Evolutionary conservation across 495 filamentous ascomycete genomes (phyloP).

Genomic region (Neurospora tetrasperma): DNA sequence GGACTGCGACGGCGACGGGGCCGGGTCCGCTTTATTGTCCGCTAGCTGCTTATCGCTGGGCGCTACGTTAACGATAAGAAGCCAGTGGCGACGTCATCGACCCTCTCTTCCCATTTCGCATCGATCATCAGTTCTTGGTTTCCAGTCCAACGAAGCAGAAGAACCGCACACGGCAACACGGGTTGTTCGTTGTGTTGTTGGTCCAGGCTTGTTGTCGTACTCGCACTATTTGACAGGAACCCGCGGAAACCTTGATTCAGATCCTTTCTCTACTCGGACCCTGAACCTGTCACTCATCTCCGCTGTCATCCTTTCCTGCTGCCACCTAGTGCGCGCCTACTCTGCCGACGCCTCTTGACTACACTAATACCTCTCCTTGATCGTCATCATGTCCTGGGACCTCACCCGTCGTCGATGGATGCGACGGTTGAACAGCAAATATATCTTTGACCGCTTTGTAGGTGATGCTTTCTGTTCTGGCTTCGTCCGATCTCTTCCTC

Average conservation of each 20-base stretch:
- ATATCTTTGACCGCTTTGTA: slow-evolving; percentile 73
- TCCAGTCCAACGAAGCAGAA: background rate
- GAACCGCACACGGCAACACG: background rate
- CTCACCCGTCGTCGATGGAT: slow-evolving; percentile 51
- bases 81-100: background rate
- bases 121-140: background rate
- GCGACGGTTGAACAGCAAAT: slow-evolving; percentile 63
- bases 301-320: background rate
- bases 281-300: background rate
- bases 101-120: background rate
- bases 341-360: background rate
- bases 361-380: background rate
- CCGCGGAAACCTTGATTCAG: background rate
- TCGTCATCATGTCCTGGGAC: slow-evolving; percentile 41
- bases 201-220: background rate
- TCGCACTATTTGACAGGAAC: background rate
- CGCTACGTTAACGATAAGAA: background rate
- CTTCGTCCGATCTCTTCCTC: slow-evolving; percentile 11
- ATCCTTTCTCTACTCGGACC: background rate
- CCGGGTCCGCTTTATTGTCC: background rate
- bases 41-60: background rate
- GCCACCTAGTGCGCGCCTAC: background rate
- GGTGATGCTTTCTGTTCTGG: slow-evolving; percentile 24
- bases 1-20: background rate
- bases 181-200: background rate